Conservation (phyloP, 768 basidiomycete species). For the Saitozyma podzolica region DNA sequence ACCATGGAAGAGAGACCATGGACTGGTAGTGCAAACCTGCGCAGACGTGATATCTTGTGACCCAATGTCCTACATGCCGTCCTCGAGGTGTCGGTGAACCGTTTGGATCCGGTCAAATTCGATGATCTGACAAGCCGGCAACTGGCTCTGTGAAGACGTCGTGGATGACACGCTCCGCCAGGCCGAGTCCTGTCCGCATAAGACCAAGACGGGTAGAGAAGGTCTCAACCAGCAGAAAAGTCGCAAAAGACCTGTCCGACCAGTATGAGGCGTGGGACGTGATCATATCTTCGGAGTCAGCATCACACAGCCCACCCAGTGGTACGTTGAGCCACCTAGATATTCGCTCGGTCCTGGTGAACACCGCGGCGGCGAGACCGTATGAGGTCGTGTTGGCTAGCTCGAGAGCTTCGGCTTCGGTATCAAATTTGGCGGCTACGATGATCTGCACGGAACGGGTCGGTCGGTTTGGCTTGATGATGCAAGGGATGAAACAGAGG, state of each 20-base stretch:
- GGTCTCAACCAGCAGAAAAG: slow-evolving; percentile 55
- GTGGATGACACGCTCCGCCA: slow-evolving; percentile 15
- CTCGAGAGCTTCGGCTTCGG: slow-evolving; percentile 79
- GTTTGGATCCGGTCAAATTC: too few relatives aligned
- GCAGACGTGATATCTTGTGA: too few relatives aligned
- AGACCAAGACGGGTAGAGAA: slow-evolving; percentile 53
- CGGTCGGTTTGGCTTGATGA: too few relatives aligned
- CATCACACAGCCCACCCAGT: neutral
- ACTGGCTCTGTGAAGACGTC: too few relatives aligned
- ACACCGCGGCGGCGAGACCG: slow-evolving; percentile 83
- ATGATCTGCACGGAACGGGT: too few relatives aligned
- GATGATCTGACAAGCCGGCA: too few relatives aligned
- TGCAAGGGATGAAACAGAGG: too few relatives aligned
- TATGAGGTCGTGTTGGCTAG: slow-evolving; percentile 83
- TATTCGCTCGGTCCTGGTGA: slow-evolving; percentile 57
- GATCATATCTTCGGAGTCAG: slow-evolving; percentile 41
- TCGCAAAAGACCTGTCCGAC: slow-evolving; percentile 54
- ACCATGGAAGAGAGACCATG: too few relatives aligned
- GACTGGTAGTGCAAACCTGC: too few relatives aligned
- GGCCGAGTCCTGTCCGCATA: slow-evolving; percentile 52
- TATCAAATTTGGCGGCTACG: slow-evolving; percentile 73
- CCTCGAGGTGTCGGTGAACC: too few relatives aligned
- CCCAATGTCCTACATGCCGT: too few relatives aligned
- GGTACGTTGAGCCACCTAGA: too few relatives aligned
- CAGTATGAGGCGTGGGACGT: slow-evolving; percentile 55